Percentiles rank a stretch among this genome's conserved stretches.
Conservation (phyloP, 2,329 filamentous ascomycete species). For the Xenosphaeropsis pyriputrescens region DNA sequence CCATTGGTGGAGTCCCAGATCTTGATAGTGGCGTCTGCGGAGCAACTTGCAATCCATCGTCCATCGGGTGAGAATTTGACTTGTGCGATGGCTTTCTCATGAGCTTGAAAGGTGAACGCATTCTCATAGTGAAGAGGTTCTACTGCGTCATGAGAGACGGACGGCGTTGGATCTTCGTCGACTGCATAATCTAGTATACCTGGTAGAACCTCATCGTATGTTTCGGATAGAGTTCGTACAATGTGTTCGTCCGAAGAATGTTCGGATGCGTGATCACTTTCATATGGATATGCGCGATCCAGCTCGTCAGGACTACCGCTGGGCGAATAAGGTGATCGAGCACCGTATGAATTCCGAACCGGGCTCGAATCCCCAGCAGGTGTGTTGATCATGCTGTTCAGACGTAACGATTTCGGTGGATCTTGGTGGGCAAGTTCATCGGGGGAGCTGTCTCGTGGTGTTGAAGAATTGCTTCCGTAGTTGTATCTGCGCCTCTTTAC, state of each 20-base stretch:
- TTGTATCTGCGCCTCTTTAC: slow-evolving; percentile 12
- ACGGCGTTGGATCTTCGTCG: slow-evolving; percentile 5
- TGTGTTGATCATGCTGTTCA: not conserved
- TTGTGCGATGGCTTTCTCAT: slow-evolving; percentile 65
- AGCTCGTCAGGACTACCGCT: slow-evolving; percentile 12
- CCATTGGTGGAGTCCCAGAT: slow-evolving; percentile 77
- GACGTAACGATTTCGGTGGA: slow-evolving; percentile 15
- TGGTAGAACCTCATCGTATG: no score
- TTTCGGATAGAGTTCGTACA: no score
- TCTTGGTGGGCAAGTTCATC: slow-evolving; percentile 20
- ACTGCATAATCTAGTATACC: slow-evolving; percentile 2
- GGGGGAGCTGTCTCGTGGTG: slow-evolving; percentile 27
- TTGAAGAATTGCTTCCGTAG: slow-evolving; percentile 22
- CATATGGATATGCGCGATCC: slow-evolving; percentile 11
- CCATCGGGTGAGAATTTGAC: slow-evolving; percentile 89
- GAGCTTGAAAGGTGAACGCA: slow-evolving; percentile 43
- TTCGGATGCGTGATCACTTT: slow-evolving; percentile 5
- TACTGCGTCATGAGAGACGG: not conserved
- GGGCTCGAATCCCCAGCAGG: no score
- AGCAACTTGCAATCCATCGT: slow-evolving; percentile 76
- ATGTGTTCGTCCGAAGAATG: slow-evolving; percentile 4
- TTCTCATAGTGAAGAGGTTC: not conserved
- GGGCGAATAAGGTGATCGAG: no score
- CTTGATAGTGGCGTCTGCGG: slow-evolving; percentile 80
- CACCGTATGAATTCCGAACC: no score